These are phyloP conservation scores for Clitocybe nebularis DNA, from an alignment of 1,284 basidiomycete species.

Conservation along the genomic window DNA sequence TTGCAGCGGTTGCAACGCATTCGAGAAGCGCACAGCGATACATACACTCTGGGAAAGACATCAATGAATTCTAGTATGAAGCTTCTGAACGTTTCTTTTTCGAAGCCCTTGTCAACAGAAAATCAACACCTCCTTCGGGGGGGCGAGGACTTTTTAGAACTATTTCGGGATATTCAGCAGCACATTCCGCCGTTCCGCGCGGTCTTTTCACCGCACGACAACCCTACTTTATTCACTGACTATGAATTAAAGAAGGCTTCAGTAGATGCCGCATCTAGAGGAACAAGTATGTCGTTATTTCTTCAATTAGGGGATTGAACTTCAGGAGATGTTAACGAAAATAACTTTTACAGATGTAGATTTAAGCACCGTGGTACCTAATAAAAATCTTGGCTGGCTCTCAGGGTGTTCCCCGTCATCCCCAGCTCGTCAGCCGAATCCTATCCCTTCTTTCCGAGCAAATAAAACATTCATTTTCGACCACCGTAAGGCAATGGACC, in stretches of 20 bases:
- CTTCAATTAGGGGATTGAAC: no score
- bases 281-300: no score
- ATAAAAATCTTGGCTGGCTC: conserved; percentile 30
- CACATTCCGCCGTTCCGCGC: conserved; percentile 37
- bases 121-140: conserved; percentile 18
- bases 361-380: conserved; percentile 20
- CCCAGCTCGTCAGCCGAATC: conserved; percentile 29
- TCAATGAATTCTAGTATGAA: conserved; percentile 22
- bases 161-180: conserved; percentile 33
- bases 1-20: conserved; percentile 28
- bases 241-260: conserved; percentile 35
- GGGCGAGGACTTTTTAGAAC: conserved; percentile 23
- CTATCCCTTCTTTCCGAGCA: conserved; percentile 19
- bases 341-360: conserved; percentile 22
- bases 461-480: conserved; percentile 48
- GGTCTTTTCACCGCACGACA: conserved; percentile 41
- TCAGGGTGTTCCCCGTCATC: conserved; percentile 37
- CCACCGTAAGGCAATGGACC: conserved; percentile 51
- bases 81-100: conserved; percentile 28
- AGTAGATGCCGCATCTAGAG: conserved; percentile 29
- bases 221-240: conserved; percentile 39
- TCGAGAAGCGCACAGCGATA: conserved; percentile 29
- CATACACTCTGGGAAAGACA: conserved; percentile 28
- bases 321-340: no score
- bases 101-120: conserved; percentile 15